These are phyloP conservation scores for Saccharomyces hybrid DNA, from an alignment of 1,139 yeast species.

Conservation along the genomic window DNA sequence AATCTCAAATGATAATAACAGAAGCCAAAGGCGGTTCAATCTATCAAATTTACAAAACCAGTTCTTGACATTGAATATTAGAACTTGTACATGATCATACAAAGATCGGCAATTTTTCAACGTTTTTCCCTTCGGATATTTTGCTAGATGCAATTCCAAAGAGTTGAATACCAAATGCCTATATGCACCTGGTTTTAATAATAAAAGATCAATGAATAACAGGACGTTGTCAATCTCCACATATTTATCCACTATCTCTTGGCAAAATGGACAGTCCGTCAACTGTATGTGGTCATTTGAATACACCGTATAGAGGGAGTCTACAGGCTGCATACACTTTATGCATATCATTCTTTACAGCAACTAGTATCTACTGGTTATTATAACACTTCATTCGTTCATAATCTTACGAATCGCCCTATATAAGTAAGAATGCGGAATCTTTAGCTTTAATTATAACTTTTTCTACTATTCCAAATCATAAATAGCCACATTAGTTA, in stretches of 20 bases:
- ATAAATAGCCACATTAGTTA: not conserved
- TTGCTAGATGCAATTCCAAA: constrained; percentile 33
- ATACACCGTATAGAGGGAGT: constrained; percentile 60
- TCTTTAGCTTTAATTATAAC: not conserved
- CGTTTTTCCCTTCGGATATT: constrained; percentile 10
- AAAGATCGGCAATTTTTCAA: constrained; percentile 2
- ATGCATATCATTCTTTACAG: constrained; percentile 67
- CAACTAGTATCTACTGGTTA: not conserved
- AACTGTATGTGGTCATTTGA: constrained; percentile 73
- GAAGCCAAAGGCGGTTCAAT: constrained; percentile 45
- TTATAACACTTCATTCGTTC: not conserved
- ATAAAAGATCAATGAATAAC: constrained; percentile 70
- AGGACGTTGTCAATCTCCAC: constrained; percentile 84
- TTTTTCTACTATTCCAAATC: not conserved
- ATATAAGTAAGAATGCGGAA: not conserved
- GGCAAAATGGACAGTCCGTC: constrained; percentile 69
- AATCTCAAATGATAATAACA: constrained; percentile 78
- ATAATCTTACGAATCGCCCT: not conserved
- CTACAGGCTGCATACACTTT: constrained; percentile 66
- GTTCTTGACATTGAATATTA: constrained; percentile 6
- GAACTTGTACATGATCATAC: not conserved
- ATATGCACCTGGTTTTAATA: constrained; percentile 83
- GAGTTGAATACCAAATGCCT: constrained; percentile 79
- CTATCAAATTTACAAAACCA: constrained; percentile 28
- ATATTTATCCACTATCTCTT: constrained; percentile 76